Evolutionary conservation across 352 stramenopile genomes (phyloP).

Genomic region (Globisporangium megalacanthum): DNA sequence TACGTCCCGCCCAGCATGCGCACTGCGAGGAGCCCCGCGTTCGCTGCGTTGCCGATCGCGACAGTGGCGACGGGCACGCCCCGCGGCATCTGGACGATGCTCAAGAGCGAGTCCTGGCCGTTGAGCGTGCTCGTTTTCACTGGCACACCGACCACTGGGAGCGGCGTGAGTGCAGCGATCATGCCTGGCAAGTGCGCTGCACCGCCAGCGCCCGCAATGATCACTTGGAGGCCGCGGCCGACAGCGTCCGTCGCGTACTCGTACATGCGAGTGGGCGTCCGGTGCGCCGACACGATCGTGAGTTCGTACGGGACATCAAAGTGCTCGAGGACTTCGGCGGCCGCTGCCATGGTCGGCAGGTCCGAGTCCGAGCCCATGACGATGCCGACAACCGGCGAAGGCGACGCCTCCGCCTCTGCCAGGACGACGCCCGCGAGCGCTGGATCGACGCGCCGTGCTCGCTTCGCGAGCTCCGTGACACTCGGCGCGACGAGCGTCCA

Average conservation of each 20-base stretch:
- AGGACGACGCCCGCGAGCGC: slow-evolving; percentile 35
- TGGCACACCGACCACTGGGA: slow-evolving; percentile 95
- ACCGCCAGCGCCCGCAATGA: slow-evolving; percentile 95
- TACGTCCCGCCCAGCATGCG: slow-evolving; percentile 90
- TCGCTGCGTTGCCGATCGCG: slow-evolving; percentile 97
- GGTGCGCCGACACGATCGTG: slow-evolving; percentile 98
- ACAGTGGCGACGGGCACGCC: slow-evolving; percentile 98
- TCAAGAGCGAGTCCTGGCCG: slow-evolving; percentile 96
- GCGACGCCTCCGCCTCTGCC: slow-evolving; percentile 16
- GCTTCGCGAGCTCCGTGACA: slow-evolving; percentile 74
- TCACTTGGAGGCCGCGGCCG: slow-evolving; percentile 88
- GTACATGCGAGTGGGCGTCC: slow-evolving; percentile 95
- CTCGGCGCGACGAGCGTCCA: slow-evolving; percentile 92
- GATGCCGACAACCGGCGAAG: slow-evolving; percentile 65
- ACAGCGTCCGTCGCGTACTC: slow-evolving; percentile 91
- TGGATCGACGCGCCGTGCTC: slow-evolving; percentile 50
- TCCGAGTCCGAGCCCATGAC: slow-evolving; percentile 96
- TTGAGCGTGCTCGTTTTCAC: slow-evolving; percentile 97
- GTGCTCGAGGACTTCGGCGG: slow-evolving; percentile 92
- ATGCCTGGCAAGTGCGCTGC: slow-evolving; percentile 97
- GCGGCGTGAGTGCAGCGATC: slow-evolving; percentile 82
- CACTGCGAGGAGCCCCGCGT: slow-evolving; percentile 96
- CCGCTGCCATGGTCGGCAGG: slow-evolving; percentile 95
- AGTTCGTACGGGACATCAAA: slow-evolving; percentile 96
- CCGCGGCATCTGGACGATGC: slow-evolving; percentile 99